Percentiles rank a stretch among this genome's conserved stretches.
Evolutionary conservation across 306 rosid species (phyloP).

Genomic region (Prunus mira): DNA sequence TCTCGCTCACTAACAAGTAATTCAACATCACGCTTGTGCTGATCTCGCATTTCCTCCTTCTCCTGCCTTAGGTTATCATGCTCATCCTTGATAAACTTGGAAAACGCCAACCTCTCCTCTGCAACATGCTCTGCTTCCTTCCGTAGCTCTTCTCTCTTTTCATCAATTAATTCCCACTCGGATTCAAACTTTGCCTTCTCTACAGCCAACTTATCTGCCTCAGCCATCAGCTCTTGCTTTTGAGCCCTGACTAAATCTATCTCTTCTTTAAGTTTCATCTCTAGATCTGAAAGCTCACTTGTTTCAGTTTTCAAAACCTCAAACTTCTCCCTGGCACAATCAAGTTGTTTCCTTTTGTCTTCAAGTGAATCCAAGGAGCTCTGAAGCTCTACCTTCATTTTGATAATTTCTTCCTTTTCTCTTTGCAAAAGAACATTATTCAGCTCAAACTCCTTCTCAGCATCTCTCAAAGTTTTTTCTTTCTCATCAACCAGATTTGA

Average conservation of each 20-base stretch:
- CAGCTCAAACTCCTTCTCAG: conserved; percentile 63
- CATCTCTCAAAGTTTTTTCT: conserved; percentile 45
- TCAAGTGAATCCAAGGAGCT: conserved; percentile 56
- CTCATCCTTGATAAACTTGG: conserved; percentile 71
- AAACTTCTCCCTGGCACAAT: conserved; percentile 55
- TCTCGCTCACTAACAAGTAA: conserved; percentile 76
- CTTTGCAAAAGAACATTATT: conserved; percentile 51
- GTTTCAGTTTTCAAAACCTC: conserved; percentile 75
- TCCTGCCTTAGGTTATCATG: conserved; percentile 65
- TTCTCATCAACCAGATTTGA: conserved; percentile 56
- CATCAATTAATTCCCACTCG: conserved; percentile 97
- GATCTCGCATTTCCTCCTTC: conserved; percentile 62
- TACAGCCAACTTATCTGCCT: conserved; percentile 63
- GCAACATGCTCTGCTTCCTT: conserved; percentile 64
- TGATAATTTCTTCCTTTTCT: conserved; percentile 62
- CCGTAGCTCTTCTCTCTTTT: conserved; percentile 66
- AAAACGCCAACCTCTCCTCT: conserved; percentile 62
- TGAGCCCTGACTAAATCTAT: conserved; percentile 78
- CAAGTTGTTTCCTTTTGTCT: conserved; percentile 54
- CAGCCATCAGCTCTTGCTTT: conserved; percentile 67
- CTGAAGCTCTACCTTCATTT: conserved; percentile 62
- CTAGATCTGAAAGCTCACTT: conserved; percentile 67
- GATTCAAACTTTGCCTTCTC: conserved; percentile 94
- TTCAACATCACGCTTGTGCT: conserved; percentile 57
- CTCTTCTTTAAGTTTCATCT: conserved; percentile 88